These are phyloP conservation scores for Clonostachys chloroleuca DNA, from an alignment of 2,329 filamentous ascomycete genomes.

Conservation along the genomic window DNA sequence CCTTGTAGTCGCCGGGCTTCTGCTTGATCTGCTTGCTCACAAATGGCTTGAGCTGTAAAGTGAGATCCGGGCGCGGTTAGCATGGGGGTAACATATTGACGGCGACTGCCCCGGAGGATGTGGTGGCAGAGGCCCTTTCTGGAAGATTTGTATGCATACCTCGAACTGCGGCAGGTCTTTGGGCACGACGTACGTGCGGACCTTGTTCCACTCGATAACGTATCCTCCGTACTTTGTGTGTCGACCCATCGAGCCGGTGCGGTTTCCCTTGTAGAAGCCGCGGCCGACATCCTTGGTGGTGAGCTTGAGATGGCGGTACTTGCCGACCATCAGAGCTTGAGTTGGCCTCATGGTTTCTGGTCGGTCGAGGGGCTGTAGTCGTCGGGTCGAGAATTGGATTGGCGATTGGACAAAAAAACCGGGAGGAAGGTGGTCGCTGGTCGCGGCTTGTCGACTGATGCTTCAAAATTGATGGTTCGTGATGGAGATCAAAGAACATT, in stretches of 20 bases:
- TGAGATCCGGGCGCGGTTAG: background rate
- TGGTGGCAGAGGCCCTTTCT: background rate
- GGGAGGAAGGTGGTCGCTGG: too few relatives aligned
- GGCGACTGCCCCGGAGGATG: background rate
- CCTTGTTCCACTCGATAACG: slow-evolving; percentile 77
- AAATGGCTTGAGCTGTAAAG: slow-evolving; percentile 71
- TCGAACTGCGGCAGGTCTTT: slow-evolving; percentile 64
- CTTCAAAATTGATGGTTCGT: too few relatives aligned
- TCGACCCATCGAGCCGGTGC: slow-evolving; percentile 79
- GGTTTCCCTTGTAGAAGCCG: slow-evolving; percentile 96
- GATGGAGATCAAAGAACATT: too few relatives aligned
- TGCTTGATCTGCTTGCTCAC: slow-evolving; percentile 58
- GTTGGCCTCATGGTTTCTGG: slow-evolving; percentile 60
- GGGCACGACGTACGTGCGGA: slow-evolving; percentile 86
- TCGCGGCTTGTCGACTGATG: too few relatives aligned
- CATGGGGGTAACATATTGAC: background rate
- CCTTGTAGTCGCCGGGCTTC: slow-evolving; percentile 49
- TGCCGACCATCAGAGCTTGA: slow-evolving; percentile 58
- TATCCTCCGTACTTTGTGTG: slow-evolving; percentile 85
- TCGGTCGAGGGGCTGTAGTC: background rate
- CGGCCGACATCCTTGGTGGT: slow-evolving; percentile 92
- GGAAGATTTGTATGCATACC: slow-evolving; percentile 37
- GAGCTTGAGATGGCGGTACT: slow-evolving; percentile 71
- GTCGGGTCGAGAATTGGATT: background rate
- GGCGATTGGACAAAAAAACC: background rate